These are phyloP conservation scores for Aspergillus quadrilineatus DNA, from an alignment of 2,329 filamentous ascomycete genomes.

Conservation along the genomic window DNA sequence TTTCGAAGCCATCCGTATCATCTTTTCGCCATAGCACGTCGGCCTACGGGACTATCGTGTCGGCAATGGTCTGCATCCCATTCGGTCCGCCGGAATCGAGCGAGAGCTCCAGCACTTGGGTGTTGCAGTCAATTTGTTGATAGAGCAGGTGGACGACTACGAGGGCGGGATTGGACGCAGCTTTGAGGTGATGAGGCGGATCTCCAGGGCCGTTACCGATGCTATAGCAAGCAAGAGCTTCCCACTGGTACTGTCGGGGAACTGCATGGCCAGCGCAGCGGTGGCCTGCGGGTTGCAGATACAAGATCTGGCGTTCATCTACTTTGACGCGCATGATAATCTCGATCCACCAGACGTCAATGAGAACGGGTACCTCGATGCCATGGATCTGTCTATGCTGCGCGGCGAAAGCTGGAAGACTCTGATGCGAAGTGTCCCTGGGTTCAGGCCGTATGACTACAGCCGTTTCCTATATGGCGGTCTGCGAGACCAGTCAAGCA, in stretches of 20 bases:
- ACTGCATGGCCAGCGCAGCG: slow-evolving; percentile 40
- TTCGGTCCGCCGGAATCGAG: slow-evolving; percentile 32
- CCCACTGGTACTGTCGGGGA: slow-evolving; percentile 42
- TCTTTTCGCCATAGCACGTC: slow-evolving; percentile 44
- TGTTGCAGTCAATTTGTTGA: slow-evolving; percentile 24
- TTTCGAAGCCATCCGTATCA: slow-evolving; percentile 20
- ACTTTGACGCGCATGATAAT: slow-evolving; percentile 49
- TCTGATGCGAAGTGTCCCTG: slow-evolving; percentile 34
- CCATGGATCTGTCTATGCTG: slow-evolving; percentile 40
- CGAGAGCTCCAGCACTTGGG: slow-evolving; percentile 26
- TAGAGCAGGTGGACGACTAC: slow-evolving; percentile 32
- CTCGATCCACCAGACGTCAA: slow-evolving; percentile 39
- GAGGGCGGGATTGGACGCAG: slow-evolving; percentile 44
- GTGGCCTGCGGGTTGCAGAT: slow-evolving; percentile 36
- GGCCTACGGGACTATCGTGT: slow-evolving; percentile 39
- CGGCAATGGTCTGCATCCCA: slow-evolving; percentile 38
- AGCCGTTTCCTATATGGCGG: slow-evolving; percentile 27
- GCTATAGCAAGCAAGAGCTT: slow-evolving; percentile 32
- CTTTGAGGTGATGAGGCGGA: slow-evolving; percentile 43
- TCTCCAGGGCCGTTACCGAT: slow-evolving; percentile 31
- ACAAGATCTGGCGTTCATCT: slow-evolving; percentile 35
- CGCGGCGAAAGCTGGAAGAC: slow-evolving; percentile 34
- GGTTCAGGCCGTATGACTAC: slow-evolving; percentile 20
- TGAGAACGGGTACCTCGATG: slow-evolving; percentile 40
- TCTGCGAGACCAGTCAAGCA: slow-evolving; percentile 27